Conservation (phyloP, 148 eudicot species). For the Rhododendron ferrugineum region DNA sequence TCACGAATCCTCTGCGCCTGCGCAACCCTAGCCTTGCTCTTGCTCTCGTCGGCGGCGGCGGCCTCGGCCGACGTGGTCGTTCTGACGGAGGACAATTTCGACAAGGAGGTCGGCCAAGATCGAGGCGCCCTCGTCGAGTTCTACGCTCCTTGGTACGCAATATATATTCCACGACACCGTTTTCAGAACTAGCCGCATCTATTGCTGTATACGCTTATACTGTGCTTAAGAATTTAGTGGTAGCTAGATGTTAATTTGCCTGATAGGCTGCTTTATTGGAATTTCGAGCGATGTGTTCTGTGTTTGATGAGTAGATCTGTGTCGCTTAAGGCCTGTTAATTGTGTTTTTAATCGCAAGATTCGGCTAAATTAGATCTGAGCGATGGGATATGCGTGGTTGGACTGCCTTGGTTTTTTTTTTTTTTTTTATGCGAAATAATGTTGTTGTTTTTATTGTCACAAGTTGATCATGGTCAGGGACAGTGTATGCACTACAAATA, state of each 20-base stretch:
- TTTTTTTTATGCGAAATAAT: not conserved
- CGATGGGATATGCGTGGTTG: not conserved
- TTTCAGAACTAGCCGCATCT: not conserved
- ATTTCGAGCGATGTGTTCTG: not conserved
- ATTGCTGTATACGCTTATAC: not conserved
- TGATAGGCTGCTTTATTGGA: not conserved
- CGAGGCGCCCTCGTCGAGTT: slow-evolving; percentile 91
- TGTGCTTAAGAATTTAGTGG: not conserved
- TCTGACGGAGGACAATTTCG: slow-evolving; percentile 87
- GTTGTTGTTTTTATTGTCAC: not conserved
- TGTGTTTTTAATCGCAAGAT: not conserved
- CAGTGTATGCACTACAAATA: not conserved
- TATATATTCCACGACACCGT: not conserved
- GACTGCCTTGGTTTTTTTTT: not conserved
- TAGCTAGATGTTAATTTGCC: not conserved
- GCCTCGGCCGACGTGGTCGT: slow-evolving; percentile 59
- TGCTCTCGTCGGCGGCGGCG: slow-evolving; percentile 30
- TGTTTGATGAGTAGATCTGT: slow-evolving; percentile 5
- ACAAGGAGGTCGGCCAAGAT: slow-evolving; percentile 90
- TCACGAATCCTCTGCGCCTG: slow-evolving; percentile 39
- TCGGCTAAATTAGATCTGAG: slow-evolving; percentile 3
- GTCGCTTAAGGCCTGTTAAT: not conserved
- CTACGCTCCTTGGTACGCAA: slow-evolving; percentile 86
- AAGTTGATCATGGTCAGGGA: not conserved
- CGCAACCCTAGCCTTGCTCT: slow-evolving; percentile 34